phyloP scores from a whole-genome alignment of 257 asterid genomes.

The Lycium barbarum region DNA sequence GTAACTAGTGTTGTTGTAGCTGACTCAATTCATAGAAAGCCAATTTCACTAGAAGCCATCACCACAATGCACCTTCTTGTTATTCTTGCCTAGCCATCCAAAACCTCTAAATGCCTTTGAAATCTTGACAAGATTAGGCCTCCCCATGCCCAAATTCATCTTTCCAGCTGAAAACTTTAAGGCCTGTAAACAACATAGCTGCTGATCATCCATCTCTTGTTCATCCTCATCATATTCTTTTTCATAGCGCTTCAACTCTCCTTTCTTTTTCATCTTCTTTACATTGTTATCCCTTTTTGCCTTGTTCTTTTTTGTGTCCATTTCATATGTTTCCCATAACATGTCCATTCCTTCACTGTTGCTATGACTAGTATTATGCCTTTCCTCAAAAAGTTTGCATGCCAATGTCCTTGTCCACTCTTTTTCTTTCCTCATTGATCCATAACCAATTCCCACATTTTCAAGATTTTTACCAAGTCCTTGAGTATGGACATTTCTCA shows the following conservation, averaged over 20 bases:
- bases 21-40: neutral
- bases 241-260: neutral
- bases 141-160: constrained; percentile 79
- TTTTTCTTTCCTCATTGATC: constrained; percentile 81
- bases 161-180: constrained; percentile 76
- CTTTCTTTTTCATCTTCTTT: constrained; percentile 24
- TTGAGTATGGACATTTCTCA: constrained; percentile 1
- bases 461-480: constrained; percentile 32
- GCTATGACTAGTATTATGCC: constrained; percentile 24
- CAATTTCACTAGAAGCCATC: constrained; percentile 35
- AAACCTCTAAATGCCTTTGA: constrained; percentile 83
- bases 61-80: constrained; percentile 90
- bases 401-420: constrained; percentile 91
- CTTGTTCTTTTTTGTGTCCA: constrained; percentile 40
- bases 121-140: constrained; percentile 74
- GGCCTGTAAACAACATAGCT: constrained; percentile 82
- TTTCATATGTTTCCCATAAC: constrained; percentile 82
- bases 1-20: neutral
- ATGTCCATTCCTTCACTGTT: constrained; percentile 34
- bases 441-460: constrained; percentile 37
- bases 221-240: constrained; percentile 33
- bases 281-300: neutral
- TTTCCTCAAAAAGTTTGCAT: constrained; percentile 50
- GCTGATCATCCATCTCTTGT: constrained; percentile 42
- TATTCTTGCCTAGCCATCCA: constrained; percentile 76